Conservation (phyloP, 805 yeast genomes). For the Starmerella tilneyi region DNA sequence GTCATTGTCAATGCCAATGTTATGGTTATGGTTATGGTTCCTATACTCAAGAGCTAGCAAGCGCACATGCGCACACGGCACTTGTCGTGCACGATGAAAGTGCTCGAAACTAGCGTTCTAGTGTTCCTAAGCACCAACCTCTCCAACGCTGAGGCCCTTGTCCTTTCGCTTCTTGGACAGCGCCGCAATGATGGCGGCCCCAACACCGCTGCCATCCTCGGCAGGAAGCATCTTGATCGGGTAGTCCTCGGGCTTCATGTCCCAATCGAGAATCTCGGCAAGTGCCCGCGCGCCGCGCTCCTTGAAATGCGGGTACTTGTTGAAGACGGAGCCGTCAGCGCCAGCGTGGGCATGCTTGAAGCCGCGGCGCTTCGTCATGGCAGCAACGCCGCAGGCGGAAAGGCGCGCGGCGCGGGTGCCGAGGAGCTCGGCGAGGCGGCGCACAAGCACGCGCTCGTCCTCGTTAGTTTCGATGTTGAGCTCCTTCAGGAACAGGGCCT, state of each 20-base stretch:
- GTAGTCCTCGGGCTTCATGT: slow-evolving; percentile 43
- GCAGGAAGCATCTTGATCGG: slow-evolving; percentile 85
- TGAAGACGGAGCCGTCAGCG: slow-evolving; percentile 93
- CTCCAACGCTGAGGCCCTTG: slow-evolving; percentile 41
- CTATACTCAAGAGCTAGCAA: no score
- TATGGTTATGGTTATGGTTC: no score
- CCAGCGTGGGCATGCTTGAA: slow-evolving; percentile 68
- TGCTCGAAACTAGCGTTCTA: no score
- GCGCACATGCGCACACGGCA: no score
- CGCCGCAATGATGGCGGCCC: slow-evolving; percentile 97
- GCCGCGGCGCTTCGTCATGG: slow-evolving; percentile 78
- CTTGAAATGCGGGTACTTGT: slow-evolving; percentile 85
- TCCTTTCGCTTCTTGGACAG: slow-evolving; percentile 71
- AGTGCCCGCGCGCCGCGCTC: slow-evolving; percentile 81
- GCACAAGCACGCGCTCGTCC: slow-evolving; percentile 72
- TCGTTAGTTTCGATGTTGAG: slow-evolving; percentile 57
- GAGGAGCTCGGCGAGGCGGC: slow-evolving; percentile 71
- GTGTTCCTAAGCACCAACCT: no score
- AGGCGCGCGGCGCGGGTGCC: slow-evolving; percentile 90
- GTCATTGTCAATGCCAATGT: no score
- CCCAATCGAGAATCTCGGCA: slow-evolving; percentile 83
- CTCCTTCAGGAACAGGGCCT: slow-evolving; percentile 48
- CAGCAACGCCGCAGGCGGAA: slow-evolving; percentile 91
- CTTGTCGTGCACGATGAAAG: no score
- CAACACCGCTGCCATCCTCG: slow-evolving; percentile 97